Percentiles rank a stretch among this genome's conserved stretches.
Conservation (phyloP, 2,329 filamentous ascomycete genomes). For the Xylariaceae sp. region DNA sequence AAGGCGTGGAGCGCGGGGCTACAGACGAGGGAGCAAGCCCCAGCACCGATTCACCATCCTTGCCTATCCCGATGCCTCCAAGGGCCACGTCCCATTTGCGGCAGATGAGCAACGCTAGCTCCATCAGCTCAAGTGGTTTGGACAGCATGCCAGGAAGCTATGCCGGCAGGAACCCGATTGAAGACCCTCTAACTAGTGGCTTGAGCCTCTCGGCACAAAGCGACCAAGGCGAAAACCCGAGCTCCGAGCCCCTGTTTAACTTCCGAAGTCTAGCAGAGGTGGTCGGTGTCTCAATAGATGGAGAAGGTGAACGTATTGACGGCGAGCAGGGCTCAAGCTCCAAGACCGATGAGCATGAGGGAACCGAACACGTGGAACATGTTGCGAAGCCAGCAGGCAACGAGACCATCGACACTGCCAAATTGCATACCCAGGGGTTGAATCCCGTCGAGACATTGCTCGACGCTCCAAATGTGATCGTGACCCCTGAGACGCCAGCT, state of each 20-base stretch:
- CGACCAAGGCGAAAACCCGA: slow-evolving; percentile 47
- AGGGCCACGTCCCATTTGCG: slow-evolving; percentile 68
- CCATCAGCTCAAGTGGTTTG: slow-evolving; percentile 70
- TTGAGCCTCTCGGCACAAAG: slow-evolving; percentile 46
- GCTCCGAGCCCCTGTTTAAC: slow-evolving; percentile 80
- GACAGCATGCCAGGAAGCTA: slow-evolving; percentile 61
- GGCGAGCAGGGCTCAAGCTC: slow-evolving; percentile 26
- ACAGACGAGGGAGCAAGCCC: slow-evolving; percentile 21
- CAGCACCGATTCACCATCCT: slow-evolving; percentile 34
- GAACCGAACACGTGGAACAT: slow-evolving; percentile 35
- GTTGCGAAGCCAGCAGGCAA: slow-evolving; percentile 13
- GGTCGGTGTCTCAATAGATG: slow-evolving; percentile 63
- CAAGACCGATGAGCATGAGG: slow-evolving; percentile 31
- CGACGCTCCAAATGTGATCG: slow-evolving; percentile 40
- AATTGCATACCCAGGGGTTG: background rate
- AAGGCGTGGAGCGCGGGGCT: slow-evolving; percentile 59
- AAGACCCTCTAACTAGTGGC: slow-evolving; percentile 52
- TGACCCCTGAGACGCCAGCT: slow-evolving; percentile 50
- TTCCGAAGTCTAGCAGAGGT: slow-evolving; percentile 84
- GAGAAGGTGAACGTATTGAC: slow-evolving; percentile 25
- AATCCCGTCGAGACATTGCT: slow-evolving; percentile 7
- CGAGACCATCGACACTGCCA: slow-evolving; percentile 8
- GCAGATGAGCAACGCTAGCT: slow-evolving; percentile 84
- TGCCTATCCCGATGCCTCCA: slow-evolving; percentile 47
- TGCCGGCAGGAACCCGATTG: slow-evolving; percentile 33